Evolutionary conservation across 2,329 filamentous ascomycete species (phyloP).

Genomic region (Talaromyces atroroseus): DNA sequence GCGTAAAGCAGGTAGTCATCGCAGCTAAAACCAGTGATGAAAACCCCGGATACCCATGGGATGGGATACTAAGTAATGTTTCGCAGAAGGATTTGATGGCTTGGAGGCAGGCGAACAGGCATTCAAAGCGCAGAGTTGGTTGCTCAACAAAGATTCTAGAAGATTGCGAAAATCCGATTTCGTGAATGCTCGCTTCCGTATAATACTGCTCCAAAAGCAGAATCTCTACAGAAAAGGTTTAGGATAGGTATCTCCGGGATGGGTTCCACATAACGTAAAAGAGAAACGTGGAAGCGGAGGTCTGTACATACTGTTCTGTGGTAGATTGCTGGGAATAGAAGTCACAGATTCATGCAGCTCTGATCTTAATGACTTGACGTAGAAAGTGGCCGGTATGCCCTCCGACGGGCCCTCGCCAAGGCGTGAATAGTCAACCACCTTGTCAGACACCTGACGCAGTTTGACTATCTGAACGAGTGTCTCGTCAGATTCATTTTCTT

Average conservation of each 20-base stretch:
- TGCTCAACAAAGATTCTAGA: background rate
- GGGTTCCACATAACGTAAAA: background rate
- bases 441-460: background rate
- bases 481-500: background rate
- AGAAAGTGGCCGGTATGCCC: conserved; percentile 2
- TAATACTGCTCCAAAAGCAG: conserved; percentile 1
- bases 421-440: background rate
- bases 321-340: background rate
- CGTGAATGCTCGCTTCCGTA: conserved; percentile 1
- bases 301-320: background rate
- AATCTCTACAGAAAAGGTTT: background rate
- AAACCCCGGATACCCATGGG: background rate
- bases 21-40: background rate
- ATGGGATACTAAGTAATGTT: background rate
- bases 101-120: background rate
- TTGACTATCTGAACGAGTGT: conserved; percentile 1
- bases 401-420: background rate
- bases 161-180: conserved; percentile 4
- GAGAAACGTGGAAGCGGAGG: background rate
- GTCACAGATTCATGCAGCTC: background rate
- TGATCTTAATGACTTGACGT: conserved; percentile 1
- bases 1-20: background rate
- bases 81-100: background rate
- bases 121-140: background rate
- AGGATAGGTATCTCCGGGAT: background rate